Base-by-base conservation (phyloP, 768 basidiomycete genomes). In the Suillus weaverae region DNA sequence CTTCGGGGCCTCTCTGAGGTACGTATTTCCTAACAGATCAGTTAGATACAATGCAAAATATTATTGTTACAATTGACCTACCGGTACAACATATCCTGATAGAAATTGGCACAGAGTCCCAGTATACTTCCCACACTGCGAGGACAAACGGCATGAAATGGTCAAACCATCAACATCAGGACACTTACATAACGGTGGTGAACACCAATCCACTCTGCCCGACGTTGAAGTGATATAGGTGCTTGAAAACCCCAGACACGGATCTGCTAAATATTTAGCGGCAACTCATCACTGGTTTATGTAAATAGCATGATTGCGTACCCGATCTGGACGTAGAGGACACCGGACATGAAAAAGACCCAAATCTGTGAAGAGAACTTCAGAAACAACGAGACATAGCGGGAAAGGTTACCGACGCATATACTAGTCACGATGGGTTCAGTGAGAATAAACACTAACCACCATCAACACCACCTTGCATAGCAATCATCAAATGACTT, bases 351-450 rank as follows among this genome's bases (percentile, higher is more conserved):
- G 61, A 92, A 85, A 54, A 86, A 86, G 35, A 87, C 78, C 88
- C 88, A 89, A 11, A 89, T 68, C 86, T 90, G 71, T 16, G 36
- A n/a, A 61, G 30, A 56, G 7, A 20, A 22, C 53, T 22, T 22
- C 3, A 18, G 10, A 18, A 3, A 36, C 10, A 56, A 13, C 33
- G 20, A 50, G n/a, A 30, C 1, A 62, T 5, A 5, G 35, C 30
- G 16, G 16, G 51, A 14, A n/a, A 35, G 76, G 11, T 1, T n/a
- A 76, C 85, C 64, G 68, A 90, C 89, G 70, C 86, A 88, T 70
- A 95, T 89, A 69, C 86, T 86, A 4, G 84, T 78, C 4, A 94
- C 91, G 51, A 92, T 81, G 0, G 89, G 89, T 72, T 95, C 94
- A 0, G 72, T 70, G 48, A 72, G 43, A 3, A 72, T 50, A 35